Conservation (phyloP, 2,329 filamentous ascomycete species). For the Rhynchosporium agropyri region DNA sequence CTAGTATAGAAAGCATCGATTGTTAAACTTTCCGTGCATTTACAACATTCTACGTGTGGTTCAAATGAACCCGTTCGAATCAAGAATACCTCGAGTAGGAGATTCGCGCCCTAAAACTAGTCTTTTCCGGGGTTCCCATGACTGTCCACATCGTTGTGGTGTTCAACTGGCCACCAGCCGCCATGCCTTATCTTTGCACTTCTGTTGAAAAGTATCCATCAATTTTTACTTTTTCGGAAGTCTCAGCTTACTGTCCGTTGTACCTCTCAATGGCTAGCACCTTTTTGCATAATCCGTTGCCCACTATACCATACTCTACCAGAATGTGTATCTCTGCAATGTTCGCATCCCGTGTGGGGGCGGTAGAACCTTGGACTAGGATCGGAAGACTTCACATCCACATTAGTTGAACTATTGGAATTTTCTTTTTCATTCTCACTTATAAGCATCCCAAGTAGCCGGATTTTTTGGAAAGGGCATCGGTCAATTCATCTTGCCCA, state of each 20-base stretch:
- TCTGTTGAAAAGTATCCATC: background rate
- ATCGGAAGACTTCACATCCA: background rate
- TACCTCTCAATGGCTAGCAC: background rate
- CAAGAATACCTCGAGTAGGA: no score
- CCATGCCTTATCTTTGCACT: background rate
- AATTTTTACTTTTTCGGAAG: conserved; percentile 2
- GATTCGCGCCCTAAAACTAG: no score
- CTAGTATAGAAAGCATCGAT: background rate
- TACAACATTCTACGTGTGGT: background rate
- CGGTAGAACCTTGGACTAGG: background rate
- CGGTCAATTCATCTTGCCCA: background rate
- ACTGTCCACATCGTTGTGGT: no score
- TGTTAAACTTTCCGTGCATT: background rate
- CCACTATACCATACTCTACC: no score
- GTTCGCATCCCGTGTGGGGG: background rate
- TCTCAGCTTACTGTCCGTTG: background rate
- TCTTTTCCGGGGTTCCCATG: no score
- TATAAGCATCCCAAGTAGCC: background rate
- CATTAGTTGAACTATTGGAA: background rate
- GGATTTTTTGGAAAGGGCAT: background rate
- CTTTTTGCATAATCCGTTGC: background rate
- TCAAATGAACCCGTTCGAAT: background rate
- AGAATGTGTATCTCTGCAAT: conserved; percentile 2
- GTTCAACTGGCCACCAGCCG: background rate
- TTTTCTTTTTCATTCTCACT: background rate